Base-by-base conservation (phyloP, 2,329 filamentous ascomycete genomes). In the Colletotrichum melonis region DNA sequence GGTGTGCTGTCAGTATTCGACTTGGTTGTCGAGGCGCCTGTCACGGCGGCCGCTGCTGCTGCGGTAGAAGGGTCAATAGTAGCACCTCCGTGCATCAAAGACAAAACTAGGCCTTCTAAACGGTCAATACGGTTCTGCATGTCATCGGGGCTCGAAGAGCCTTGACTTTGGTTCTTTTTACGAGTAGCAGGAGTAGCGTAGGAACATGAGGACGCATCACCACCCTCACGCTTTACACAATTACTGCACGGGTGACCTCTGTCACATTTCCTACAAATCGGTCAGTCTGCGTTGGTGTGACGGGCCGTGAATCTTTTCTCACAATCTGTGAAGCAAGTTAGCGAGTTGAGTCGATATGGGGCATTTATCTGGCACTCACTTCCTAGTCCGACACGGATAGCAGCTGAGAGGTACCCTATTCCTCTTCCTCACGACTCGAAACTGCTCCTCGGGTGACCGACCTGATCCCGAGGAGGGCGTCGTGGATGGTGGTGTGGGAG, bases 51-150 rank as follows among this genome's bases (percentile, higher is more conserved):
- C 6, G 80, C 79, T 9, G 80, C 78, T 14, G 78, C 78, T 24
- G 83, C 80, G 56, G 82, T 78, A 12, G 84, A 79, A 9, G 83
- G 76, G 60, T 89, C 87, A 67, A 88, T 79, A 66, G 85, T 86
- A 75, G 89, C 85, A 70, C 94, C 94, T 81, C 94, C 95, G 80
- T 96, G 96, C 96, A 98, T 98, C 80, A 98, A 84, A 32, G 95
- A 97, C 76, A 98, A 85, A 74, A 98, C 96, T 81, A 98, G 86
- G 78, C 94, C 93, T 88, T 98, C 96, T 76, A 98, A 88, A 78
- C 96, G 91, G 86, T 98, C 95, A 85, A 98, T 98, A 81, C 97
- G 93, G 81, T 97, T 97, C 86, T 98, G 96, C 96, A 98, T 98
- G 83, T 98, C 96, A 88, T 98, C 95, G 63, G 96, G 95, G 77